Evolutionary conservation across 768 basidiomycete genomes (phyloP).

Genomic region (Boletus vinaceobasis): DNA sequence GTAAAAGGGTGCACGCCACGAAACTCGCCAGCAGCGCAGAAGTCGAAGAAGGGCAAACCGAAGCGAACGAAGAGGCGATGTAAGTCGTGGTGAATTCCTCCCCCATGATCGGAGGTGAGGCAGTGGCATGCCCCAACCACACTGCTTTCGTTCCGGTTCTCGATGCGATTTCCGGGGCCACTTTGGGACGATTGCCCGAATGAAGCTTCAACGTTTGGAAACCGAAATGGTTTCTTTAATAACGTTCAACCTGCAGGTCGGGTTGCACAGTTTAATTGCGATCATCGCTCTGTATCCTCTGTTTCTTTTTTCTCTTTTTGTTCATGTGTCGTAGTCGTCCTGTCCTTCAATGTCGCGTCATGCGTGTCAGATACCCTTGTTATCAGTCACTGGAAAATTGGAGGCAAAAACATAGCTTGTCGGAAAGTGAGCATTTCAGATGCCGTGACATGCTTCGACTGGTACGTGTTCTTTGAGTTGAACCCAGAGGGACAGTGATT

Average conservation of each 20-base stretch:
- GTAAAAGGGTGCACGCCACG: slow-evolving; percentile 23
- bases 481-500: not conserved
- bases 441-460: not conserved
- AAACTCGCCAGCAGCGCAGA: slow-evolving; percentile 6
- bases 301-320: not conserved
- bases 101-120: slow-evolving; percentile 16
- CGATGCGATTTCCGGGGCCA: not conserved
- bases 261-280: not conserved
- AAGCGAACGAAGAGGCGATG: slow-evolving; percentile 21
- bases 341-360: not conserved
- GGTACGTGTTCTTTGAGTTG: not conserved
- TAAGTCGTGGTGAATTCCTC: slow-evolving; percentile 2
- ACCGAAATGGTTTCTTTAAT: not conserved
- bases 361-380: not conserved
- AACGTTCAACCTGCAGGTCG: slow-evolving; percentile 5
- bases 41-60: slow-evolving; percentile 8
- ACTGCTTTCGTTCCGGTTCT: not conserved
- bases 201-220: not conserved
- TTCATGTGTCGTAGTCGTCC: not conserved
- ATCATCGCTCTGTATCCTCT: not conserved
- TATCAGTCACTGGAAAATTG: not conserved
- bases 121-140: slow-evolving; percentile 14
- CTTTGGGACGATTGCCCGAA: not conserved
- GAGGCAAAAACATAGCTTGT: not conserved
- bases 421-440: not conserved